Percentiles rank a stretch among this genome's conserved stretches.
phyloP scores from a whole-genome alignment of 495 filamentous ascomycete genomes.

The Patellaria atrata region DNA sequence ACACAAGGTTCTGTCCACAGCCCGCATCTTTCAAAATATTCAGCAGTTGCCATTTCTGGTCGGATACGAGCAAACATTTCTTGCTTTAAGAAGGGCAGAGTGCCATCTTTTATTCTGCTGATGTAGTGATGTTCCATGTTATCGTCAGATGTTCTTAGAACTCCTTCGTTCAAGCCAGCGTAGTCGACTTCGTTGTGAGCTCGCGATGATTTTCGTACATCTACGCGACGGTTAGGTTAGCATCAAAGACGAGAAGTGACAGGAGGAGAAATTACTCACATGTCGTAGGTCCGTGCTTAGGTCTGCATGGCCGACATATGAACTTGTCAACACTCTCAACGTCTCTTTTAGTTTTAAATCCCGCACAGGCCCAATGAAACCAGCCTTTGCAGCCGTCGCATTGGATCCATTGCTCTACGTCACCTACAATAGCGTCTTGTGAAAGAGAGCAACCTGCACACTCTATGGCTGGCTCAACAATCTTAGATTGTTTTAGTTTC shows the following conservation, averaged over 20 bases:
- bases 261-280: slow-evolving; percentile 35
- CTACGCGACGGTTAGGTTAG: slow-evolving; percentile 11
- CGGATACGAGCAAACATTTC: slow-evolving; percentile 54
- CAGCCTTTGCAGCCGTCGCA: slow-evolving; percentile 64
- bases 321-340: slow-evolving; percentile 60
- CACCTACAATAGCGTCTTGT: slow-evolving; percentile 19
- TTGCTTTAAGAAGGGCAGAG: slow-evolving; percentile 43
- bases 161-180: slow-evolving; percentile 58
- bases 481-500: too few species aligned
- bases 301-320: slow-evolving; percentile 47
- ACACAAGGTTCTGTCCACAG: slow-evolving; percentile 60
- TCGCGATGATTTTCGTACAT: slow-evolving; percentile 37
- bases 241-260: not conserved
- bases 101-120: slow-evolving; percentile 53
- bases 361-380: slow-evolving; percentile 62
- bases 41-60: slow-evolving; percentile 51
- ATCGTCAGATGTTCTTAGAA: slow-evolving; percentile 53
- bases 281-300: slow-evolving; percentile 48
- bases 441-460: slow-evolving; percentile 28
- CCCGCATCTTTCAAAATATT: slow-evolving; percentile 50
- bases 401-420: slow-evolving; percentile 44
- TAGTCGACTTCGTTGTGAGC: slow-evolving; percentile 63
- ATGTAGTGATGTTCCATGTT: slow-evolving; percentile 62
- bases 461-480: too few species aligned
- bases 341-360: slow-evolving; percentile 54